These are phyloP conservation scores for Entophlyctis luteolus DNA, from an alignment of 192 early-diverging fungal species.

Conservation along the genomic window DNA sequence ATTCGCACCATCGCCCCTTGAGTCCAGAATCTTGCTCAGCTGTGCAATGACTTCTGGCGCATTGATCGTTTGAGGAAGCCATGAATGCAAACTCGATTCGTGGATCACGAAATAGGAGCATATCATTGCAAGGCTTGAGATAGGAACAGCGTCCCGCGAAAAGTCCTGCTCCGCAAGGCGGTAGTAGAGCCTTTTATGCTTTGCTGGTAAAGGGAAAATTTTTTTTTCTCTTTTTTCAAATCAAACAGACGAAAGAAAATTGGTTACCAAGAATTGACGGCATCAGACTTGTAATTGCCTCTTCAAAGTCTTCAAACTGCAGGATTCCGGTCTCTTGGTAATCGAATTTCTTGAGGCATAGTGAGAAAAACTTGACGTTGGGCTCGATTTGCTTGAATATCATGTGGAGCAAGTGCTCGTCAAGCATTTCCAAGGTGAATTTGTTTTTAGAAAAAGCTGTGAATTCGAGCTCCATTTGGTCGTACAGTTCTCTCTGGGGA, in stretches of 20 bases:
- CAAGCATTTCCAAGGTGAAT: constrained; percentile 32
- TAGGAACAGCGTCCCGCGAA: constrained; percentile 22
- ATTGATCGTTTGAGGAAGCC: constrained; percentile 41
- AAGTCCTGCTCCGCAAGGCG: constrained; percentile 30
- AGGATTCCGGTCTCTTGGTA: constrained; percentile 33
- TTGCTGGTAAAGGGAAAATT: constrained; percentile 3
- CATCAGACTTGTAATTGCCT: constrained; percentile 31
- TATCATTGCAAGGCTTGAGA: constrained; percentile 35
- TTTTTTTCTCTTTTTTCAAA: background rate
- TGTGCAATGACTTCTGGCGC: constrained; percentile 27
- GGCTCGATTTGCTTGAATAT: constrained; percentile 41
- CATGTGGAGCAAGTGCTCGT: constrained; percentile 52
- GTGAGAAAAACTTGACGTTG: constrained; percentile 35
- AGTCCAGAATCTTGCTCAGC: background rate
- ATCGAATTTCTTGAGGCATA: constrained; percentile 31
- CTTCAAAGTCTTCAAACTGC: constrained; percentile 43
- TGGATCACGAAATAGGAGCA: constrained; percentile 33
- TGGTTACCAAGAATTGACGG: background rate
- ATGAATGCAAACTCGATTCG: constrained; percentile 30
- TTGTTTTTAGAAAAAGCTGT: constrained; percentile 50
- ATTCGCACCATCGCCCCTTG: constrained; percentile 4
- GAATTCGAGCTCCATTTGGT: constrained; percentile 52
- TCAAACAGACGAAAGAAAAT: background rate
- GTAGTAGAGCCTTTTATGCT: constrained; percentile 32
- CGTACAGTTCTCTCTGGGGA: constrained; percentile 45